Base-by-base conservation (phyloP, 768 basidiomycete species). In the Mycena filopes region DNA sequence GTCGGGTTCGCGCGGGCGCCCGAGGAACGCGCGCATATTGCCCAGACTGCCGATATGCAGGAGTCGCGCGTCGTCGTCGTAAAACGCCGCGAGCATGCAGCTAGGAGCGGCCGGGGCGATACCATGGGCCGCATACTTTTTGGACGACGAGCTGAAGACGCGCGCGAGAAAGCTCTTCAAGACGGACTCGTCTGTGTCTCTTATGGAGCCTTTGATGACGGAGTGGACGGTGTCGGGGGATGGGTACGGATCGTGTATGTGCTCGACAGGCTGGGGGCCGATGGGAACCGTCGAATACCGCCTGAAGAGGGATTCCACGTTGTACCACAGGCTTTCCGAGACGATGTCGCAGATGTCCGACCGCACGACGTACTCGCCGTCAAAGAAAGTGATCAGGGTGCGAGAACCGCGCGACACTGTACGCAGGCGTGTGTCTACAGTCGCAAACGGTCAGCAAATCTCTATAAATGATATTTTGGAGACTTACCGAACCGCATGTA, bases 51-150 rank as follows among this genome's bases (percentile, higher is more conserved):
- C 80, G 25, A 82, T 65, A 53, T 78, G 77, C 7, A 84, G 76
- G 0, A 73, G 66, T 10, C 77, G 74, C 13, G 72, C 70, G 25
- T 75, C 70, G 12, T 73, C 74, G 45, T 84, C 81, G 58, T 82
- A 84, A 63, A 80, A 73, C 20, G 76, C 71, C 9, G 63, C 61
- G 6, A 67, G 20, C 20, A 67, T 43, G 10, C 48, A 58, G 54
- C 58, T 61, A 5, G 67, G 16, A 10, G 58, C 10, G 0, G 59
- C 47, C 0, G 49, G 59, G 13, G 38, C 11, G 38, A 65, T 47
- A 13, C 43, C 58, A n/a, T 68, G 57, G 3, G 40, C 16, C 0
- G 62, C 57, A 49, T 68, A 18, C 26, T 46, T 59, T 45, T 63
- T 63, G 28, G 67, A 49, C 20, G 42, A 31, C 23, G 67, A 43